Evolutionary conservation across 202 grass and related monocot species (phyloP), one percentile per base, ranked within the genome.

Genomic region (Schoenoplectus triqueter): DNA sequence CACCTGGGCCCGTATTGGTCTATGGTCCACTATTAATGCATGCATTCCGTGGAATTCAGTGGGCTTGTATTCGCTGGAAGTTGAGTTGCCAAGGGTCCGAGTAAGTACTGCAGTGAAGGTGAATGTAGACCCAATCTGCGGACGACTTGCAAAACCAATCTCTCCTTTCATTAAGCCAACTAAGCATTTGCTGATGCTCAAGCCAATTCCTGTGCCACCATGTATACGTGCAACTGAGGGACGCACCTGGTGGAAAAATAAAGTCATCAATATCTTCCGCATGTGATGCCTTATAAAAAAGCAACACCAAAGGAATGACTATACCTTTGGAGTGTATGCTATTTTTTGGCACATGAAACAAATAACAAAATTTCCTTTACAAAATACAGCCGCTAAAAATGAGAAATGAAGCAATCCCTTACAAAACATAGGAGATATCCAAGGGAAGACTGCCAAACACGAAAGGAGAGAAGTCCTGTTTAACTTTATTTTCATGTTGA

Each of bases 121-220:
- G 83, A 99, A 99, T 81, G 96, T 99, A 55, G 96, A 99, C 82
- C 96, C 96, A 68, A 96, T 90, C 64, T 82, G 4, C n/a, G 79
- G 86, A 81, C 18, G 86, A 86, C 96, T 99, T 72, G 88, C 88
- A 90, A 92, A 99, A 66, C 93, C 90, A 0, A 99, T 99, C 85
- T 99, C 96, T 86, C 96, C 96, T 86, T 92, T 96, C 96, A 99
- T 99, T 51, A 99, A 90, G 56, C 90, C 80, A 84, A 99, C 96
- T 80, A 99, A 87, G 73, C 96, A 94, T 86, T 96, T 99, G 86
- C 96, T 96, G 55, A 99, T 99, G 87, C 93, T 99, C 46, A 99
- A 69, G 48, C 96, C 96, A 86, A 99, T 99, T 44, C 96, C 96
- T 20, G 96, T 96, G 18, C 96, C 96, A 17, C 96, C 96, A 88